These are phyloP conservation scores for Microdochium trichocladiopsis DNA, from an alignment of 2,329 filamentous ascomycete genomes.

Conservation along the genomic window DNA sequence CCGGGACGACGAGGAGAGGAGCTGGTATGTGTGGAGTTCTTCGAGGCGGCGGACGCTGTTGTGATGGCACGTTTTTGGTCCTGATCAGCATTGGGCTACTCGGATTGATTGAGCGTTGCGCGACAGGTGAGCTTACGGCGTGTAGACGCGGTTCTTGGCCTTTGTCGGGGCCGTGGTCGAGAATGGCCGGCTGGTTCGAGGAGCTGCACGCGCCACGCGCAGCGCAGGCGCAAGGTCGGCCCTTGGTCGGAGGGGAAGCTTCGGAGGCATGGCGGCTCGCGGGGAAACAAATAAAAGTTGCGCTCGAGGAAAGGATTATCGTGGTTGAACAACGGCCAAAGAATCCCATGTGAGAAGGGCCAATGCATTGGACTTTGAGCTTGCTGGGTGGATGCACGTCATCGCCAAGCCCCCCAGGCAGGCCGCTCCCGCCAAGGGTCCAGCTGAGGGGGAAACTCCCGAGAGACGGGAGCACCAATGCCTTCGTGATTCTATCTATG, in stretches of 20 bases:
- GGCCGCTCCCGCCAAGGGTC: not conserved
- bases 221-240: not conserved
- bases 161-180: not conserved
- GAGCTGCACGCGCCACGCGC: not conserved
- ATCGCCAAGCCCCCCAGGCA: not conserved
- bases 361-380: not conserved
- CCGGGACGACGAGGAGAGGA: conserved; percentile 45
- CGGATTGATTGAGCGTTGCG: too few species aligned
- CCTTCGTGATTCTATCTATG: too few species aligned
- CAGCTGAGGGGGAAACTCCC: not conserved
- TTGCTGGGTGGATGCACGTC: too few species aligned
- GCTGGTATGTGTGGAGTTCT: conserved; percentile 47
- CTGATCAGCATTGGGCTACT: too few species aligned
- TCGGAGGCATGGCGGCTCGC: not conserved
- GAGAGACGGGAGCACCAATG: not conserved
- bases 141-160: not conserved
- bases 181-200: not conserved
- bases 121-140: not conserved
- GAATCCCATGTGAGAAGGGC: not conserved
- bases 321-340: not conserved
- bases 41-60: conserved; percentile 45
- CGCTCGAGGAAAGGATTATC: not conserved
- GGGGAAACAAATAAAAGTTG: not conserved
- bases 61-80: too few species aligned
- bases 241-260: not conserved